Percentiles rank a stretch among this genome's conserved stretches.
phyloP scores from a whole-genome alignment of 345 rosid genomes.

The Odontarrhena argentea region DNA sequence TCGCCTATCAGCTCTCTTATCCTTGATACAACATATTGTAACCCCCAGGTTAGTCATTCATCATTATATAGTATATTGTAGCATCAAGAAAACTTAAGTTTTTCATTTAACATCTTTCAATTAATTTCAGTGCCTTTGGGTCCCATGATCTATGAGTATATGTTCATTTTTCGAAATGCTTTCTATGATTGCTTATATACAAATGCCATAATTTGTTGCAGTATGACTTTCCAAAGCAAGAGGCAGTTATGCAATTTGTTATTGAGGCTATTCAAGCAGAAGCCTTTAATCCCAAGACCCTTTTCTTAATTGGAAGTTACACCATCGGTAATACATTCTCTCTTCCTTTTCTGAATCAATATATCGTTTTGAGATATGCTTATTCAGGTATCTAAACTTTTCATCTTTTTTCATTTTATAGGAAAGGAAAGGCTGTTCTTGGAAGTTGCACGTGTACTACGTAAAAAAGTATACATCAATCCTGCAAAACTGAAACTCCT shows the following conservation, averaged over 20 bases:
- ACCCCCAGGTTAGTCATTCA: constrained; percentile 67
- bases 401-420: constrained; percentile 34
- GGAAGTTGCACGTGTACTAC: constrained; percentile 87
- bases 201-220: constrained; percentile 42
- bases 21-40: constrained; percentile 96
- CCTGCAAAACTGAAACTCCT: constrained; percentile 68
- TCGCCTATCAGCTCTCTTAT: constrained; percentile 70
- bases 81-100: not conserved
- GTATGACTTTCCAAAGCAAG: constrained; percentile 98
- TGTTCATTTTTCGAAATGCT: not conserved
- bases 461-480: constrained; percentile 66
- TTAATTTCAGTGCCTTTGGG: not conserved
- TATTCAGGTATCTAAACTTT: not conserved
- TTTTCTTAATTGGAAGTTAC: constrained; percentile 91
- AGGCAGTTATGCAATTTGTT: constrained; percentile 88
- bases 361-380: not conserved
- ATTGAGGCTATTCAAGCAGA: constrained; percentile 96
- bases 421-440: constrained; percentile 94
- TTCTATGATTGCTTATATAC: not conserved
- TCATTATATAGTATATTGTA: not conserved
- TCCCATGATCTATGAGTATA: not conserved
- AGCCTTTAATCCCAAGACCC: constrained; percentile 83
- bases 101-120: not conserved
- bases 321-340: constrained; percentile 66
- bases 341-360: constrained; percentile 9